Base-by-base conservation (phyloP, 2,329 filamentous ascomycete genomes). In the Diplodia intermedia region DNA sequence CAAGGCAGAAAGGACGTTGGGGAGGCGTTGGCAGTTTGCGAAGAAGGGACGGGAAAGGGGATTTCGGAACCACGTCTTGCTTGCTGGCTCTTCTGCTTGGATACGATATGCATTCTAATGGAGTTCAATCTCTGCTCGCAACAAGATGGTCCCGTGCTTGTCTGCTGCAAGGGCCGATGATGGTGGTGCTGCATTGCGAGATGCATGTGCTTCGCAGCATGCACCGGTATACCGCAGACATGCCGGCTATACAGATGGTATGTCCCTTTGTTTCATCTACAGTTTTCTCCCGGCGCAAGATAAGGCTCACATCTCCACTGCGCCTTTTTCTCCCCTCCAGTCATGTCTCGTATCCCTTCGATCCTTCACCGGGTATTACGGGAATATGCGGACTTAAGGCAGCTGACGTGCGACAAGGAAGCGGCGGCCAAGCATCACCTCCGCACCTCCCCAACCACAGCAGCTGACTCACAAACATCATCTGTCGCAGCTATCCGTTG, bases 41-140 rank as follows among this genome's bases (percentile, higher is more conserved):
- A 33, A 29, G 40, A 40, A 31, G 14, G 52, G 33, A 26, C 26
- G 18, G 33, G 23, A 29, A 38, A 43, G 29, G 36, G 26, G 23
- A 23, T 61, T n/a, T 18, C 31, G 54, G 38, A 47, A 61, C 56
- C 33, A 18, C 23, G 26, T 61, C n/a, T 20, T 47, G 8, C 43
- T 47, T 47, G 43, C 43, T 47, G 18, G 43, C 43, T 47, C 20
- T 47, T 14, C 31, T 29, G 18, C 26, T 36, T 49, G 47, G 33
- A 38, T 52, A 20, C 18, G 60, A 33, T 63, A 63, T 63, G 60
- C 29, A 63, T 63, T 52, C 47, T 53, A 52, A 52, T 40, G 60
- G 60, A 63, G 60, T 38, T 38, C 36, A n/a, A 23, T 53, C n/a
- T 38, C 60, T 63, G 47, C 57, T 61, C 18, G 36, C 40, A 47